Evolutionary conservation across 2,329 filamentous ascomycete genomes (phyloP).

Genomic region (Bipolaris gigantea): DNA sequence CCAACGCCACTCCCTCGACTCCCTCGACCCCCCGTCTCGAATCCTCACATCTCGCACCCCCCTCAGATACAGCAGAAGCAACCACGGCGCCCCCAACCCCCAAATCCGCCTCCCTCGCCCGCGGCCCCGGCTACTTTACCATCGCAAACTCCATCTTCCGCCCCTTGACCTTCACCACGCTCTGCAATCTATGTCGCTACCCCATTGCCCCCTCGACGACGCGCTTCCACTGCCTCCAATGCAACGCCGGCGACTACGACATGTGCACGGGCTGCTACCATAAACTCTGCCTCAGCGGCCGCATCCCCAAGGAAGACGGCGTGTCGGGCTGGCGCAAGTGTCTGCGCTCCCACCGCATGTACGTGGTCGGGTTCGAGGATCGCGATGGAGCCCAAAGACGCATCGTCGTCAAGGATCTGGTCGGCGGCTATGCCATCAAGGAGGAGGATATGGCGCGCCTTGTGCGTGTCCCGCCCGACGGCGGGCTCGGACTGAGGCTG

Average conservation of each 20-base stretch:
- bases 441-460: constrained; percentile 52
- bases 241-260: constrained; percentile 82
- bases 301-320: constrained; percentile 75
- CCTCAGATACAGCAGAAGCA: constrained; percentile 13
- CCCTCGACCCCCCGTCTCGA: constrained; percentile 23
- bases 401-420: constrained; percentile 69
- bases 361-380: constrained; percentile 74
- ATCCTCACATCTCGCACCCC: constrained; percentile 26
- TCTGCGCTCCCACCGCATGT: constrained; percentile 79
- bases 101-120: constrained; percentile 48
- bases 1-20: constrained; percentile 14
- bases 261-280: constrained; percentile 79
- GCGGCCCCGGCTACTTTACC: constrained; percentile 37
- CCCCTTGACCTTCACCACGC: constrained; percentile 70
- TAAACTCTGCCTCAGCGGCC: constrained; percentile 62
- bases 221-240: constrained; percentile 79
- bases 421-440: constrained; percentile 73
- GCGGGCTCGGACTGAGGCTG: constrained; percentile 67
- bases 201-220: constrained; percentile 69
- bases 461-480: constrained; percentile 69
- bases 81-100: constrained; percentile 45
- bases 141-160: constrained; percentile 56
- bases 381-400: constrained; percentile 67
- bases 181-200: constrained; percentile 77
- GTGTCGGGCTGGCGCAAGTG: constrained; percentile 82